Base-by-base conservation (phyloP, 768 basidiomycete genomes). In the Lentinula edodes region DNA sequence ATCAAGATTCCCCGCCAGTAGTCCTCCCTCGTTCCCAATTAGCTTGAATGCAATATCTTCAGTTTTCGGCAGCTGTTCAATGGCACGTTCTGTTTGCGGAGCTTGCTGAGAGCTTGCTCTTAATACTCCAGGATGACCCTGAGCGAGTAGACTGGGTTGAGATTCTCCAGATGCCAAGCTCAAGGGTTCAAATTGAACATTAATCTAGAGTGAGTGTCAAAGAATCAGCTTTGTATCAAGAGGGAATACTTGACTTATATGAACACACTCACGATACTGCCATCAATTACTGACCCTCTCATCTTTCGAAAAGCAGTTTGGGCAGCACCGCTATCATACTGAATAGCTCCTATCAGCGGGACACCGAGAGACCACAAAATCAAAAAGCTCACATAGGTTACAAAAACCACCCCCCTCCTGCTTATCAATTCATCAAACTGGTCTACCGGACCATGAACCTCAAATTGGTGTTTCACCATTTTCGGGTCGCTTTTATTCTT, bases 351-450 rank as follows among this genome's bases (percentile, higher is more conserved):
- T 6, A 36, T 32, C 43, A 12, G n/a, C 32, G 36, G 12, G 6
- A 38, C 39, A 20, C 10, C 18, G 23, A 18, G 16, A 45, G 12
- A n/a, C 18, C 15, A 13, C 7, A 28, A 6, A 6, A 23, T n/a
- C 42, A n/a, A 16, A 6, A 46, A 23, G 36, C 58, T 50, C 18
- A 60, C 58, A 60, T 45, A 60, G n/a, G 58, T 60, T 15, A 60
- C 15, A 20, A 60, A 60, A 34, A 9, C 43, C 5, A 60, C 18
- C 36, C 58, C 58, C 9, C 48, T 51, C 12, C n/a, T 35, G 3
- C 18, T 38, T 13, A 60, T 60, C 16, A 60, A 45, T 15, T 60
- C 58, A 34, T 60, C 58, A 28, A 50, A 60, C 35, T 60, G 58
- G 36, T 50, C 43, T 3, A 60, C 36, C 18, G 5, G 45, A 4